These are phyloP conservation scores for Kickxella alabastrina DNA, from an alignment of 192 early-diverging fungal species.

Conservation along the genomic window DNA sequence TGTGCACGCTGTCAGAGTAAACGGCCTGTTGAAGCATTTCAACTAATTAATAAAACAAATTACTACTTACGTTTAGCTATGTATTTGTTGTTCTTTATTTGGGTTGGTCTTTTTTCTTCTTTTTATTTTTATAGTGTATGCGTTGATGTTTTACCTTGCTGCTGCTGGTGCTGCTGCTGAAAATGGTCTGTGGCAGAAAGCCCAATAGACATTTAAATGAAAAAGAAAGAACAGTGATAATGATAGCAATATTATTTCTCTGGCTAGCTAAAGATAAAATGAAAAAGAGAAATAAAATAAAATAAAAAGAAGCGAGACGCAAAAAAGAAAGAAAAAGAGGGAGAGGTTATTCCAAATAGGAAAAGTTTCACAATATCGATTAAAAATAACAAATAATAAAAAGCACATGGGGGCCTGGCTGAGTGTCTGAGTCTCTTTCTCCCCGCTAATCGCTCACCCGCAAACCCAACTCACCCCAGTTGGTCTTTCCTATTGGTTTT, in stretches of 20 bases:
- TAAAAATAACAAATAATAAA: background rate
- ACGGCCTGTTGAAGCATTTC: background rate
- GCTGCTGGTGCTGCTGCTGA: too few species aligned
- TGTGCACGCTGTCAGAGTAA: background rate
- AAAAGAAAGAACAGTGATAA: background rate
- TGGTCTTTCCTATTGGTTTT: too few species aligned
- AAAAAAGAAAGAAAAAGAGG: background rate
- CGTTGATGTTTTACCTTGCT: background rate
- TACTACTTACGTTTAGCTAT: too few species aligned
- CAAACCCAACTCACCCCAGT: too few species aligned
- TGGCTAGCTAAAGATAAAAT: background rate
- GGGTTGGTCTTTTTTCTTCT: too few species aligned
- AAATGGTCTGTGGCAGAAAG: background rate
- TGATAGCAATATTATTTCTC: background rate
- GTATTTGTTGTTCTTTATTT: too few species aligned
- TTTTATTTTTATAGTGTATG: background rate
- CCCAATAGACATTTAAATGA: background rate
- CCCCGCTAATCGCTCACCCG: too few species aligned
- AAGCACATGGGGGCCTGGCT: background rate
- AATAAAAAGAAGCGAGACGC: too few species aligned
- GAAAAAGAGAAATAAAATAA: background rate
- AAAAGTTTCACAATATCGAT: background rate
- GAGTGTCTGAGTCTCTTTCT: background rate
- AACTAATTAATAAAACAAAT: too few species aligned
- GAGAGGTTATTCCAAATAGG: background rate